Conservation (phyloP, 2,329 filamentous ascomycete species). For the Xylariaceae sp. region DNA sequence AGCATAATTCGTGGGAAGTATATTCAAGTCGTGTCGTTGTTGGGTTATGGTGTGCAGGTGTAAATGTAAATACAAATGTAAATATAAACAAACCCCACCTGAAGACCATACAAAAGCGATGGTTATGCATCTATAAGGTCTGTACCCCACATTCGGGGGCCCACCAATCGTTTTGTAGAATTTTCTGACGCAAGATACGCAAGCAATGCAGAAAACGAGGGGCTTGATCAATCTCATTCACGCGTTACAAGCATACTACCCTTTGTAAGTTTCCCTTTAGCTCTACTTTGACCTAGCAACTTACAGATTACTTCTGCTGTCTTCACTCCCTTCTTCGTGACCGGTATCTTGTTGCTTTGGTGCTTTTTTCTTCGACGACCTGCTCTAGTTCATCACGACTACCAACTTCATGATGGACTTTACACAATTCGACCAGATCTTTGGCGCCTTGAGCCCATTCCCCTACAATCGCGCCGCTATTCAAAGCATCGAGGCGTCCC, state of each 20-base stretch:
- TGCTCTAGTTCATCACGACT: not conserved
- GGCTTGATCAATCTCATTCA: not conserved
- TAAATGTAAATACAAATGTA: conserved; percentile 18
- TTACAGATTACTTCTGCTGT: not conserved
- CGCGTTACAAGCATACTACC: not conserved
- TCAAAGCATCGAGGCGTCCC: conserved; percentile 59
- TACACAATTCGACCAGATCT: conserved; percentile 63
- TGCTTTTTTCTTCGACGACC: not conserved
- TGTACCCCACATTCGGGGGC: not conserved
- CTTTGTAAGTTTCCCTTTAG: not conserved
- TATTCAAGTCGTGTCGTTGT: not conserved
- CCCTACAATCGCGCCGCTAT: conserved; percentile 57
- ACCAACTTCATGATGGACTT: conserved; percentile 52
- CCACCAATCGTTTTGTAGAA: conserved; percentile 2
- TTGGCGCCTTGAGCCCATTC: conserved; percentile 54
- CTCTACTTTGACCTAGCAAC: not conserved
- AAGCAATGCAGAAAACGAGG: conserved; percentile 6
- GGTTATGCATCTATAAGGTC: not conserved
- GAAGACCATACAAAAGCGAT: not conserved
- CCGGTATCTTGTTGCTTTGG: not conserved
- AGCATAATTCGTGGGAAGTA: not conserved
- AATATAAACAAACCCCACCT: conserved; percentile 27
- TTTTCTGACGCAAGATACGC: conserved; percentile 3
- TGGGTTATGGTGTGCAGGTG: not conserved
- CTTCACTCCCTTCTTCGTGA: conserved; percentile 1